These are phyloP conservation scores for Tylopilus balloui DNA, from an alignment of 768 basidiomycete species.

Conservation along the genomic window DNA sequence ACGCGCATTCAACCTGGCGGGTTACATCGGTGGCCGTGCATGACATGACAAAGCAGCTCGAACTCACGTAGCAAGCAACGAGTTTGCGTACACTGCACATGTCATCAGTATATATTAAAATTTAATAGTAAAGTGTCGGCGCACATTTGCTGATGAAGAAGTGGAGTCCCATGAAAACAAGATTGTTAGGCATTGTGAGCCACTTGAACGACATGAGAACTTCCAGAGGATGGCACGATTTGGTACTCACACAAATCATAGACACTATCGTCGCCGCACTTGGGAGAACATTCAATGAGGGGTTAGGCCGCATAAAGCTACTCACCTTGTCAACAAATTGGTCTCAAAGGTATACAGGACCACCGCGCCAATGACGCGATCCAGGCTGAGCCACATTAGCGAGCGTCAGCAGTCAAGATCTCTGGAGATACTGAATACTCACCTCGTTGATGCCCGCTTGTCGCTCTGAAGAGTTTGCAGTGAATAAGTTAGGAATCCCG, in stretches of 20 bases:
- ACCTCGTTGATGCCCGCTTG: constrained; percentile 39
- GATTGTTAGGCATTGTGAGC: constrained; percentile 43
- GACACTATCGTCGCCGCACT: constrained; percentile 41
- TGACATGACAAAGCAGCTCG: background rate
- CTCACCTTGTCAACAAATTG: constrained; percentile 45
- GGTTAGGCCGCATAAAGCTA: background rate
- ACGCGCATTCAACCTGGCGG: constrained; percentile 36
- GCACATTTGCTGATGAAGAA: constrained; percentile 50
- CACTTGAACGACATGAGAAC: constrained; percentile 30
- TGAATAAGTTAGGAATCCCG: constrained; percentile 40
- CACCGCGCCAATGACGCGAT: constrained; percentile 43
- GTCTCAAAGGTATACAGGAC: constrained; percentile 53
- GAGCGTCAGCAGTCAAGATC: background rate
- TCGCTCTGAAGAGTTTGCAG: constrained; percentile 38
- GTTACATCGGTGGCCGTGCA: background rate
- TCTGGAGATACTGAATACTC: background rate
- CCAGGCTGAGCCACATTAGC: constrained; percentile 32
- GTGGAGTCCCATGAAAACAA: constrained; percentile 51
- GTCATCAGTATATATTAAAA: background rate
- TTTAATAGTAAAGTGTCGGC: constrained; percentile 8
- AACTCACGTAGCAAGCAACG: constrained; percentile 41
- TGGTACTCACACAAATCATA: constrained; percentile 38
- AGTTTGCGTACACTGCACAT: constrained; percentile 45
- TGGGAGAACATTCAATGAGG: background rate
- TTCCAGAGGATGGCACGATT: background rate